Percentiles rank a stretch among this genome's conserved stretches.
Evolutionary conservation across 2,329 filamentous ascomycete genomes (phyloP).

Genomic region (Pestalotiopsis sp.): DNA sequence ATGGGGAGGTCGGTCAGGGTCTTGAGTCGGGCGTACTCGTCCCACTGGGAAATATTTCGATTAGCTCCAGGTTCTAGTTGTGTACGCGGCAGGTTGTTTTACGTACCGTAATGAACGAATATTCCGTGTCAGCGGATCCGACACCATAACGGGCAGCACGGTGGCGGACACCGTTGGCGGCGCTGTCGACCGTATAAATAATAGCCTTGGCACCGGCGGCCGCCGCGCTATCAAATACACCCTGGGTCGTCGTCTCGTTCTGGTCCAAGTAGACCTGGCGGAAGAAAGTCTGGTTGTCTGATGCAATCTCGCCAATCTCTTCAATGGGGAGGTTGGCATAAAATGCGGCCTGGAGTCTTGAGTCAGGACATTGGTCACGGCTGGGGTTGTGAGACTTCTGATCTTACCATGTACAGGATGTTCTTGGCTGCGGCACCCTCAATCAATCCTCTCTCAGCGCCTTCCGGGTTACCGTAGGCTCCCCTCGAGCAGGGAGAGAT

Average conservation of each 20-base stretch:
- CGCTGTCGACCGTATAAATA: conserved; percentile 23
- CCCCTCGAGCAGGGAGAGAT: conserved; percentile 53
- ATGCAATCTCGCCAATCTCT: conserved; percentile 40
- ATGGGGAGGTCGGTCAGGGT: conserved; percentile 29
- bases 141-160: conserved; percentile 17
- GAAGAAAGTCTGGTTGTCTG: conserved; percentile 20
- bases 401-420: conserved; percentile 51
- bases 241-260: conserved; percentile 17
- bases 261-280: conserved; percentile 33
- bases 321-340: conserved; percentile 37
- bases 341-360: conserved; percentile 32
- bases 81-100: neutral
- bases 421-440: conserved; percentile 48
- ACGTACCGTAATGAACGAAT: conserved; percentile 6
- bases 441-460: conserved; percentile 52
- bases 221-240: conserved; percentile 17
- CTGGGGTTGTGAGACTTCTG: too few species aligned
- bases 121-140: conserved; percentile 12
- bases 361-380: too few species aligned
- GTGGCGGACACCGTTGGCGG: conserved; percentile 17
- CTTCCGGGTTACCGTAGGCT: conserved; percentile 44
- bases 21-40: conserved; percentile 27
- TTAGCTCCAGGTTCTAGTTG: neutral
- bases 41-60: conserved; percentile 23
- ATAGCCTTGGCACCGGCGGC: conserved; percentile 21